These are phyloP conservation scores for Xylariaceae sp. DNA, from an alignment of 2,329 filamentous ascomycete genomes.

Conservation along the genomic window DNA sequence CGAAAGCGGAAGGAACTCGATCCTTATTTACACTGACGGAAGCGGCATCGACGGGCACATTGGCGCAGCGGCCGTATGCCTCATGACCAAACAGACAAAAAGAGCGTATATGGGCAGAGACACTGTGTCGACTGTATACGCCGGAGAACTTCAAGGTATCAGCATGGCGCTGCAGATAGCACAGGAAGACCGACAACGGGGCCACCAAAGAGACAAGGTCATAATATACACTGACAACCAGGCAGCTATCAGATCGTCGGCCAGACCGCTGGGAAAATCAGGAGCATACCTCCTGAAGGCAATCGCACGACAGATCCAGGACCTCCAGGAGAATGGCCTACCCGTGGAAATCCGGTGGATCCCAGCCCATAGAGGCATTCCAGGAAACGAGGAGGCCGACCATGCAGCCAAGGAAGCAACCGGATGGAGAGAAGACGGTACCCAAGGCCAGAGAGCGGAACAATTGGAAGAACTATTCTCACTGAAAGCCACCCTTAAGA, in stretches of 20 bases:
- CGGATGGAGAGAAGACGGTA: no score
- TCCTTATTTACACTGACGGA: no score
- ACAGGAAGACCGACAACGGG: neutral
- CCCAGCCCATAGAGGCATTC: neutral
- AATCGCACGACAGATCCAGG: neutral
- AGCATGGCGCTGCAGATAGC: neutral
- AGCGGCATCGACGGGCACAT: no score
- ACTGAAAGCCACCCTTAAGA: no score
- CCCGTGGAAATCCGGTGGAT: neutral
- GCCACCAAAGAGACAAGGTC: neutral
- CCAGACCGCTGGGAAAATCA: neutral
- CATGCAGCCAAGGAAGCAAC: no score
- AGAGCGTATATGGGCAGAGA: neutral
- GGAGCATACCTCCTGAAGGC: no score
- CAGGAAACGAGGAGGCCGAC: neutral
- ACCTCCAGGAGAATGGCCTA: neutral
- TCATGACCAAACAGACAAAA: neutral
- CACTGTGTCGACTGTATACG: neutral
- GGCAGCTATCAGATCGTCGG: constrained; percentile 3
- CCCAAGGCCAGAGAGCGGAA: no score
- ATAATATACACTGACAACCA: neutral
- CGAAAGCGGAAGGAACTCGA: no score
- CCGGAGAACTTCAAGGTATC: constrained; percentile 2
- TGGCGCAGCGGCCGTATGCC: neutral
- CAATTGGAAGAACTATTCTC: no score